Percentiles rank a stretch among this genome's conserved stretches.
These are phyloP conservation scores for Xylaria sp. DNA, from an alignment of 2,329 filamentous ascomycete genomes.

Conservation along the genomic window DNA sequence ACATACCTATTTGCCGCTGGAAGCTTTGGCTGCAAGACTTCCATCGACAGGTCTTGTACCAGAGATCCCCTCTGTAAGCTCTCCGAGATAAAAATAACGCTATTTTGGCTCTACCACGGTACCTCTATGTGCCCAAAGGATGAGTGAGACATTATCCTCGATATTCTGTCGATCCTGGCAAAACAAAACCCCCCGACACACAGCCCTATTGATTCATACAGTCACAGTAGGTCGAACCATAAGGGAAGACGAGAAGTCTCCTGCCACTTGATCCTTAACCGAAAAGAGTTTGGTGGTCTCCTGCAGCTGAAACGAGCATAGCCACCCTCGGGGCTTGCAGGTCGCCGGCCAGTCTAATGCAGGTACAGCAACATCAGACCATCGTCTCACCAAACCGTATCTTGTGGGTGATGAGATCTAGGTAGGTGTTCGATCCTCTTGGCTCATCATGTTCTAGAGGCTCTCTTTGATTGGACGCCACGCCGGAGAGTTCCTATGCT, in stretches of 20 bases:
- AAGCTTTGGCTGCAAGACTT: background rate
- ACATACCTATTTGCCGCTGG: background rate
- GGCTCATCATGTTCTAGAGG: background rate
- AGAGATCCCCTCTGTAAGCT: background rate
- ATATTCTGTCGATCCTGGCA: background rate
- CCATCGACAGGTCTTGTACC: background rate
- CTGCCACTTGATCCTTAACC: slow-evolving; percentile 11
- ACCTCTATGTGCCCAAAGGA: background rate
- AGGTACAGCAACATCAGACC: slow-evolving; percentile 30
- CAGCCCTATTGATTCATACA: background rate
- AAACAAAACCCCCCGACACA: background rate
- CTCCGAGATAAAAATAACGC: background rate
- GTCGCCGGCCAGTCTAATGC: slow-evolving; percentile 30
- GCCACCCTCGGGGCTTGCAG: slow-evolving; percentile 25
- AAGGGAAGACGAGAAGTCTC: background rate
- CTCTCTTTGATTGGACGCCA: background rate
- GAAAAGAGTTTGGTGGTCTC: slow-evolving; percentile 23
- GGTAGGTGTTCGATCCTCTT: background rate
- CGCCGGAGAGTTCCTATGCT: background rate
- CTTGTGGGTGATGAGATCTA: background rate
- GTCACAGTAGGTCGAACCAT: background rate
- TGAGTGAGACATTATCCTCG: background rate
- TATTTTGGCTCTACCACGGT: background rate
- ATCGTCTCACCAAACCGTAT: slow-evolving; percentile 14
- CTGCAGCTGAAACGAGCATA: slow-evolving; percentile 37